phyloP scores from a whole-genome alignment of 352 stramenopile species.

The Phytophthora europaea region DNA sequence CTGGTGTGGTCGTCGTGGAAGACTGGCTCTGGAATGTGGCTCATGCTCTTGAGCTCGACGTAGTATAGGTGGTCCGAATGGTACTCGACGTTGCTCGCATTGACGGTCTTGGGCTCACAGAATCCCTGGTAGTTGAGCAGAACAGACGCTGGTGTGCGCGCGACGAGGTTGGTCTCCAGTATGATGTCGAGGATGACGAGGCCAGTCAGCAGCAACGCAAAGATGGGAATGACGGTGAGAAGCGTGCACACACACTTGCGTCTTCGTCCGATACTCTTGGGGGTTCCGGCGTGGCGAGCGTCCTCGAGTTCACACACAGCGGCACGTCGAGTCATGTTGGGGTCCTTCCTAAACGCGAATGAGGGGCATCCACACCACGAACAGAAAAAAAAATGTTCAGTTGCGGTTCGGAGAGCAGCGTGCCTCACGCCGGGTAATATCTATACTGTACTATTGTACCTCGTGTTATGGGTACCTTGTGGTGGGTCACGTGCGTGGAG shows the following conservation, averaged over 20 bases:
- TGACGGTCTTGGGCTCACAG: conserved; percentile 4
- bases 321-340: background rate
- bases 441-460: too few relatives aligned
- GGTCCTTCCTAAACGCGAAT: background rate
- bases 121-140: conserved; percentile 8
- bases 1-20: conserved; percentile 30
- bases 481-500: too few relatives aligned
- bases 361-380: background rate
- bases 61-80: conserved; percentile 18
- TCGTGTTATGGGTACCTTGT: too few relatives aligned
- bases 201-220: conserved; percentile 7
- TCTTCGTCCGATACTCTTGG: conserved; percentile 59
- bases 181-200: conserved; percentile 18
- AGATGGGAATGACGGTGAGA: background rate
- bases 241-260: conserved; percentile 10
- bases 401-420: background rate
- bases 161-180: conserved; percentile 18
- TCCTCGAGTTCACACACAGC: background rate
- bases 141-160: background rate
- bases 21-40: conserved; percentile 12
- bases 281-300: background rate
- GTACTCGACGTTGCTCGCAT: conserved; percentile 5
- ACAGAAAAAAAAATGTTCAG: background rate
- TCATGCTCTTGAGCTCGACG: conserved; percentile 5
- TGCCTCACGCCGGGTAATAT: too few relatives aligned